phyloP scores from a whole-genome alignment of 1,284 basidiomycete genomes.

The Melampsora abietis-canadensis region DNA sequence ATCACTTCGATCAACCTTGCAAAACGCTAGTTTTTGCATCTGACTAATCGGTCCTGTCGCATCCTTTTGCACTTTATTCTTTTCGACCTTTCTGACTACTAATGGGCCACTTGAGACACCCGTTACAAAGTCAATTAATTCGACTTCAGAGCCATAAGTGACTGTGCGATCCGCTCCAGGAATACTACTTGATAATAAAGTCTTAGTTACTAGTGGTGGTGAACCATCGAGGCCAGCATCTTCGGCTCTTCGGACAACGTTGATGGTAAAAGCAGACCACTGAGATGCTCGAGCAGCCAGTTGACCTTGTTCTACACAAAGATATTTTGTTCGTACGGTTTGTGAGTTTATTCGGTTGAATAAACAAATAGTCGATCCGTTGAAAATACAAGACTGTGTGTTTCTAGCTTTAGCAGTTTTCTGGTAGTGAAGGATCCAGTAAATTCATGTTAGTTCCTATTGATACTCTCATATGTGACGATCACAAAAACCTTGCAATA shows the following conservation, averaged over 20 bases:
- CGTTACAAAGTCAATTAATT: conserved; percentile 75
- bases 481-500: not conserved
- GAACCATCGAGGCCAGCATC: conserved; percentile 46
- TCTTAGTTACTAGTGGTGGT: conserved; percentile 47
- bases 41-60: conserved; percentile 88
- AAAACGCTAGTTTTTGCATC: conserved; percentile 90
- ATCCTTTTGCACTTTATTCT: conserved; percentile 69
- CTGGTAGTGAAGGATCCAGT: conserved; percentile 87
- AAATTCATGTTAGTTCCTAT: conserved; percentile 65
- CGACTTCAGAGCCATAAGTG: conserved; percentile 84
- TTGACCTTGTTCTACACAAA: conserved; percentile 79
- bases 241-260: conserved; percentile 54
- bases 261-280: conserved; percentile 91
- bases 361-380: conserved; percentile 83
- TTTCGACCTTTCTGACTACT: conserved; percentile 86
- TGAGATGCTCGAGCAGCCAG: conserved; percentile 78
- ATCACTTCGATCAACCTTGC: conserved; percentile 60
- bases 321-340: conserved; percentile 93
- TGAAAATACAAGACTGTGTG: conserved; percentile 83
- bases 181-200: conserved; percentile 32
- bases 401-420: conserved; percentile 94
- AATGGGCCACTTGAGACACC: conserved; percentile 81
- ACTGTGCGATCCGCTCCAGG: conserved; percentile 69
- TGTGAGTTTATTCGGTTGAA: conserved; percentile 97
- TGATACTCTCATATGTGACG: conserved; percentile 55